phyloP scores from a whole-genome alignment of 2,329 filamentous ascomycete species.

The Colletotrichum eremochloae region DNA sequence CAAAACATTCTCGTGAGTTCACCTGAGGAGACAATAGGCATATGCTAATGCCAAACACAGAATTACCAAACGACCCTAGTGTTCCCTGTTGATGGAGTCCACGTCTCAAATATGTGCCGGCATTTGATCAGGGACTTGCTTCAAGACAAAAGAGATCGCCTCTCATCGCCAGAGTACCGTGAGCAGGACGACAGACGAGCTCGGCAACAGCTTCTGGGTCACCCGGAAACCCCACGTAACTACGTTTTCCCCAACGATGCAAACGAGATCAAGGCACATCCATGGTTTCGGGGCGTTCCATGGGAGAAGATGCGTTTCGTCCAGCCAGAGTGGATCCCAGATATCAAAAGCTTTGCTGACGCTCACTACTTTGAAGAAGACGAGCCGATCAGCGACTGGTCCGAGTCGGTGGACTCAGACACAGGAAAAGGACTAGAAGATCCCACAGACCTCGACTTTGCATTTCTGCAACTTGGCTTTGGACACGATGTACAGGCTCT shows the following conservation, averaged over 20 bases:
- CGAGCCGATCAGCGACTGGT: conserved; percentile 76
- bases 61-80: conserved; percentile 77
- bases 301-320: conserved; percentile 82
- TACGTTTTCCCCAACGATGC: conserved; percentile 88
- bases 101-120: conserved; percentile 78
- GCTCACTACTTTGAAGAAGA: conserved; percentile 94
- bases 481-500: not conserved
- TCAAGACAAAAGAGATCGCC: conserved; percentile 78
- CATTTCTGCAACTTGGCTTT: not conserved
- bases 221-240: conserved; percentile 50
- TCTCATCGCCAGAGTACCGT: conserved; percentile 69
- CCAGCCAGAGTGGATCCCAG: conserved; percentile 83
- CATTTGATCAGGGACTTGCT: conserved; percentile 82
- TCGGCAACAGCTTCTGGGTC: conserved; percentile 37
- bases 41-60: conserved; percentile 53
- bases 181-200: conserved; percentile 35
- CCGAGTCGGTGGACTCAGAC: conserved; percentile 55
- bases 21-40: too few relatives aligned
- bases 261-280: conserved; percentile 88
- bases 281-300: conserved; percentile 83
- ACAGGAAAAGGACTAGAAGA: not conserved
- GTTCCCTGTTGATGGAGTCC: conserved; percentile 74
- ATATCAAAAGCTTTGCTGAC: conserved; percentile 76
- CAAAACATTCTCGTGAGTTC: conserved; percentile 80
- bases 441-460: conserved; percentile 8